A percentile compares a stretch with the other conserved stretches of the same genome.
Conservation (phyloP, 805 yeast genomes). For the Candida ipomoeae region DNA sequence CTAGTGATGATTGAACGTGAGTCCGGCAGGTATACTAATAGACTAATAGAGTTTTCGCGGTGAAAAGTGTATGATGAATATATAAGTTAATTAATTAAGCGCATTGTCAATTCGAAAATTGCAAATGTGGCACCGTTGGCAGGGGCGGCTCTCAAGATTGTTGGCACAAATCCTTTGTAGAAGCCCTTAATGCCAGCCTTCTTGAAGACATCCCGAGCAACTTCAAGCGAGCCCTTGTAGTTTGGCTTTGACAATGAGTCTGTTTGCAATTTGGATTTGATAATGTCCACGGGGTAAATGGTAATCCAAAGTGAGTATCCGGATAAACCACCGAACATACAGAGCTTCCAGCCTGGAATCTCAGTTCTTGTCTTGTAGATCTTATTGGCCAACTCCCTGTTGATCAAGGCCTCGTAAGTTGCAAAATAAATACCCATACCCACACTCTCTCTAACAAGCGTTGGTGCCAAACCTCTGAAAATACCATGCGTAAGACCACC, state of each 20-base stretch:
- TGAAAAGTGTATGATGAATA: not conserved
- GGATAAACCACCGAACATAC: constrained; percentile 83
- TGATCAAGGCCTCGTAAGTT: constrained; percentile 84
- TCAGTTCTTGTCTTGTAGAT: constrained; percentile 52
- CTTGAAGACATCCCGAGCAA: constrained; percentile 48
- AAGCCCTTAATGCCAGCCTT: constrained; percentile 73
- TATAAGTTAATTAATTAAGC: constrained; percentile 40
- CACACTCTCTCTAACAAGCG: constrained; percentile 76
- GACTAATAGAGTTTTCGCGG: not conserved
- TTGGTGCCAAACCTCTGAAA: constrained; percentile 79
- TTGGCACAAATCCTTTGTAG: constrained; percentile 88
- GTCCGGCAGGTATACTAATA: not conserved
- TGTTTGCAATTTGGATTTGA: constrained; percentile 83
- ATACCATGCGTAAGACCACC: constrained; percentile 57
- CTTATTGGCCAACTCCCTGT: constrained; percentile 51
- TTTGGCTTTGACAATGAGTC: constrained; percentile 54
- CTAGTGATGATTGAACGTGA: not conserved
- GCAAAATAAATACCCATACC: constrained; percentile 89
- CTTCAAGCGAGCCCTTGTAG: constrained; percentile 57
- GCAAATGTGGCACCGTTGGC: constrained; percentile 97
- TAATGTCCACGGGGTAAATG: constrained; percentile 83
- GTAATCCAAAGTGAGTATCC: constrained; percentile 88
- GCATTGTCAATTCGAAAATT: constrained; percentile 87
- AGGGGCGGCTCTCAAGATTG: constrained; percentile 94
- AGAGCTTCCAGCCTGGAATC: constrained; percentile 82